A percentile compares a stretch with the other conserved stretches of the same genome.
Evolutionary conservation across 2,329 filamentous ascomycete species (phyloP).

Genomic region (Mycosphaerella arachidis): DNA sequence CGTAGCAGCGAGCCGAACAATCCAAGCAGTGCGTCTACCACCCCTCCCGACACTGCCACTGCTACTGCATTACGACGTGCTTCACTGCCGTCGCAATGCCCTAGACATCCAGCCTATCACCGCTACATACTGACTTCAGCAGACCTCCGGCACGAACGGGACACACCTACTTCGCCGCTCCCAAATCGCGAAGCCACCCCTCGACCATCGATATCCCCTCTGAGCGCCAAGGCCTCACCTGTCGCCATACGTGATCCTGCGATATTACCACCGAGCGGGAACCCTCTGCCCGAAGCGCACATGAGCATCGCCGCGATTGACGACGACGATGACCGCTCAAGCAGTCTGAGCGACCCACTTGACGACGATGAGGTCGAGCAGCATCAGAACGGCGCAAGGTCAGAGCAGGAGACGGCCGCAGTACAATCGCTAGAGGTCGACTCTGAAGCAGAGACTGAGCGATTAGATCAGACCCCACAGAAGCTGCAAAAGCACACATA

Average conservation of each 20-base stretch:
- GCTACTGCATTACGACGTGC: too few relatives aligned
- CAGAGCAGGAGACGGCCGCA: conserved; percentile 12
- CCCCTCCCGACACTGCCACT: too few relatives aligned
- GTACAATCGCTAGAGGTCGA: conserved; percentile 48
- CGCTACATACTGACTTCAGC: conserved; percentile 13
- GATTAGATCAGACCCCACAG: conserved; percentile 66
- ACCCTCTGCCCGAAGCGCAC: neutral
- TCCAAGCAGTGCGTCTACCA: too few relatives aligned
- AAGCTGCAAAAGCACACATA: conserved; percentile 31
- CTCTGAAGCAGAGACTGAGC: conserved; percentile 90
- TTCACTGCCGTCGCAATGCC: too few relatives aligned
- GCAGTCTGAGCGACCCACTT: conserved; percentile 79
- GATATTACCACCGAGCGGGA: neutral
- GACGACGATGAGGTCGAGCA: conserved; percentile 51
- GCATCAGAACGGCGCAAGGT: conserved; percentile 11
- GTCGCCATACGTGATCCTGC: conserved; percentile 19
- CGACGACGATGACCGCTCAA: conserved; percentile 57
- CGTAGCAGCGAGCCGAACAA: too few relatives aligned
- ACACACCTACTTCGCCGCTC: conserved; percentile 6
- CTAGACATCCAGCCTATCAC: neutral
- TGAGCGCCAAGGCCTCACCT: conserved; percentile 32
- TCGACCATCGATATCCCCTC: conserved; percentile 32
- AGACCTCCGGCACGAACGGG: conserved; percentile 9
- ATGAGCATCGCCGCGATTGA: conserved; percentile 16
- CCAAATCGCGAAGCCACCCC: conserved; percentile 13